These are phyloP conservation scores for Aspergillus unguis DNA, from an alignment of 2,329 filamentous ascomycete genomes.

Conservation along the genomic window DNA sequence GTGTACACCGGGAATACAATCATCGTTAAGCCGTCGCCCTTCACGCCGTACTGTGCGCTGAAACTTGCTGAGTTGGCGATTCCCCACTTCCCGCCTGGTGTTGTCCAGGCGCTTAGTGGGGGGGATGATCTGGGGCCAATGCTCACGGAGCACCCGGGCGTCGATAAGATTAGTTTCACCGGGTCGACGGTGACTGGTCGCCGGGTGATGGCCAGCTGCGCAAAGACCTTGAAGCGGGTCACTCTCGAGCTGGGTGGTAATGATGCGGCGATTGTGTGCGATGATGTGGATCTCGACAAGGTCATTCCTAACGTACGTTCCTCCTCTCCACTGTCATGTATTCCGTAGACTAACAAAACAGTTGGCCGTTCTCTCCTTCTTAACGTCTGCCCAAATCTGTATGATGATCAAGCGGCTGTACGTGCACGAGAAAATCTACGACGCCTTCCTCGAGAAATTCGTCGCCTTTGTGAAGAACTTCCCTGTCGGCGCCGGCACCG, in stretches of 20 bases:
- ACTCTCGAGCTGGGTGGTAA: constrained; percentile 57
- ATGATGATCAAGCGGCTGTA: constrained; percentile 59
- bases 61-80: constrained; percentile 53
- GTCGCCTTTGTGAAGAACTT: constrained; percentile 45
- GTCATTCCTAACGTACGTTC: constrained; percentile 39
- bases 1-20: constrained; percentile 54
- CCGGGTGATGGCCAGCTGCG: constrained; percentile 49
- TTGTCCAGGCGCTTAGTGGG: constrained; percentile 55
- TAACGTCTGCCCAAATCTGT: constrained; percentile 56
- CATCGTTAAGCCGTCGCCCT: constrained; percentile 53
- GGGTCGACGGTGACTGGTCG: constrained; percentile 53
- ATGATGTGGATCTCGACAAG: constrained; percentile 50
- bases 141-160: constrained; percentile 54
- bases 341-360: constrained; percentile 9
- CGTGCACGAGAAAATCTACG: constrained; percentile 59
- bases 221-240: constrained; percentile 53
- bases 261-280: constrained; percentile 53
- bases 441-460: constrained; percentile 50
- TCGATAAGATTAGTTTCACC: constrained; percentile 59
- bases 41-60: constrained; percentile 54
- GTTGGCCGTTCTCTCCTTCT: constrained; percentile 49
- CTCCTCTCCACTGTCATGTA: background rate
- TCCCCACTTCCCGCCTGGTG: constrained; percentile 53
- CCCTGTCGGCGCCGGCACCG: constrained; percentile 38
- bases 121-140: constrained; percentile 53